Base-by-base conservation (phyloP, 1,139 yeast species). In the Taiozyma sp. region DNA sequence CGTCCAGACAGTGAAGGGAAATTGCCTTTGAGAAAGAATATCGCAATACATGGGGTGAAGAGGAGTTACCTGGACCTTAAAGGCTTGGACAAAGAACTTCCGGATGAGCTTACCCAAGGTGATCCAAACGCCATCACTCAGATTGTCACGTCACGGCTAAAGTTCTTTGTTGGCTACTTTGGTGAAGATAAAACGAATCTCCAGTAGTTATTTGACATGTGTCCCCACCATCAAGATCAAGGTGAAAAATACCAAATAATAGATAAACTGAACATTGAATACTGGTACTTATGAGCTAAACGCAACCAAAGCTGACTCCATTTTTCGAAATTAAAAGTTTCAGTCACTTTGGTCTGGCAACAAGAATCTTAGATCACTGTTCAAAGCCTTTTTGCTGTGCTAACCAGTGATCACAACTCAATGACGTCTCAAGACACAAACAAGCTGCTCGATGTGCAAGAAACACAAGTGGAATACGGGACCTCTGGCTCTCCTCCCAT, bases 121-220 rank as follows among this genome's bases (percentile, higher is more conserved):
- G 47, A 47, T 14, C 9, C 42, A 2, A 47, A 48, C 1, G 41
- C 41, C 3, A 48, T 49, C 21, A 48, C 45, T 6, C 30, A 32
- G 6, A 41, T 34, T 3, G 28, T 55, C 3, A 42, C 39, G n/a
- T 76, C 76, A 6, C 70, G 73, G 70, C 60, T 69, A 45, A 50
- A 60, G 44, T 56, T 64, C 14, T 52, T 64, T 45, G 52, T 59
- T 46, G 65, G 64, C 2, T 48, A 59, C 14, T 71, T 71, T 66
- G 75, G 73, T 2, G 50, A 57, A 1, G 62, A 66, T 2, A 19
- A 19, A 19, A 19, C 53, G 64, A 8, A 58, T 69, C 4, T 62
- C 74, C 9, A 74, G 73, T 71, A 77, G 74, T 5, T 52, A 75
- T 74, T 55, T 74, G 76, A 75, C 77, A 77, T 0, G 74, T 72